Percentiles rank a stretch among this genome's conserved stretches.
phyloP scores from a whole-genome alignment of 2,329 filamentous ascomycete genomes.

The Phyllosticta capitalensis region DNA sequence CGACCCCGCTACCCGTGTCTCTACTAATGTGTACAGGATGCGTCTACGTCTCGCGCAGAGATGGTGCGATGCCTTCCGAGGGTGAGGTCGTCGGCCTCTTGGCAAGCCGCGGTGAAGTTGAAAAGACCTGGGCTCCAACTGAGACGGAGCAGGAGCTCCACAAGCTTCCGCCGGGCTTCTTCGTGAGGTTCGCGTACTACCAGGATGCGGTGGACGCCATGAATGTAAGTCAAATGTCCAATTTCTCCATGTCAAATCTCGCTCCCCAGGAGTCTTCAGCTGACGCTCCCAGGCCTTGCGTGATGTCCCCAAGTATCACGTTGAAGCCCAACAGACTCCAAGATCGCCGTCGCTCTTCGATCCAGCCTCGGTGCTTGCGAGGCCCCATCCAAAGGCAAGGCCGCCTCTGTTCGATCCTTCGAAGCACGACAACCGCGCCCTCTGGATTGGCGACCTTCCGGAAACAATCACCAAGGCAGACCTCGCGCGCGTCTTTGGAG shows the following conservation, averaged over 20 bases:
- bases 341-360: neutral
- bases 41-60: constrained; percentile 7
- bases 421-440: neutral
- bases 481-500: neutral
- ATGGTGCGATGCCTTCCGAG: neutral
- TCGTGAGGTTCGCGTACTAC: constrained; percentile 1
- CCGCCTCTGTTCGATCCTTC: neutral
- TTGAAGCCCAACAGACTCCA: neutral
- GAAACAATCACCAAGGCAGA: neutral
- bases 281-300: neutral
- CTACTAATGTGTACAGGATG: neutral
- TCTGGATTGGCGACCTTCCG: constrained; percentile 4
- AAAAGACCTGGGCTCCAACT: constrained; percentile 1
- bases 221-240: neutral
- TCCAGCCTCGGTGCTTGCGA: neutral
- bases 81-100: neutral
- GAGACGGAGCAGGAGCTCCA: constrained; percentile 1
- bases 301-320: neutral
- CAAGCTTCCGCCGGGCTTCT: neutral
- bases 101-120: neutral
- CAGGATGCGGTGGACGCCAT: constrained; percentile 4
- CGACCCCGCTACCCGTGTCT: neutral
- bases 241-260: too few relatives aligned
- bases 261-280: neutral
- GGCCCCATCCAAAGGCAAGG: neutral